Percentiles rank a stretch among this genome's conserved stretches.
These are phyloP conservation scores for Camellia lanceoleosa DNA, from an alignment of 148 eudicot species.

Conservation along the genomic window DNA sequence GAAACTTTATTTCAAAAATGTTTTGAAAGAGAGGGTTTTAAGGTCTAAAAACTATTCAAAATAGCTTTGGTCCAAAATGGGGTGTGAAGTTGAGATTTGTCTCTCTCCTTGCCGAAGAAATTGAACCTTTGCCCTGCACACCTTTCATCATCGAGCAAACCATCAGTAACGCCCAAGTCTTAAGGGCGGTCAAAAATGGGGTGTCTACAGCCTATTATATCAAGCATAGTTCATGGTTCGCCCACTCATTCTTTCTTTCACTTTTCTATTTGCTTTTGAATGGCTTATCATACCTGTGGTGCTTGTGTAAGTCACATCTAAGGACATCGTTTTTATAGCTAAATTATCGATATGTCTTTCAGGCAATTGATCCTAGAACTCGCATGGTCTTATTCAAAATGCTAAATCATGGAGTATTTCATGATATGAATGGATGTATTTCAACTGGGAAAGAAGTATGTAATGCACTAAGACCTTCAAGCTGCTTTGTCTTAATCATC, in stretches of 20 bases:
- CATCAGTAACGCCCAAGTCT: no score
- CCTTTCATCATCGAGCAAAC: no score
- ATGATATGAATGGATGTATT: slow-evolving; percentile 89
- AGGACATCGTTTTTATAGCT: neutral
- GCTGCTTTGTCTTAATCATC: neutral
- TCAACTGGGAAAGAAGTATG: slow-evolving; percentile 97
- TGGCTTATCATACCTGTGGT: neutral
- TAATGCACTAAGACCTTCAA: neutral
- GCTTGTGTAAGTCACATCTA: neutral
- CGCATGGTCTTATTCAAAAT: slow-evolving; percentile 94
- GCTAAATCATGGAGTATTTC: slow-evolving; percentile 82
- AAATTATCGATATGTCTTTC: neutral
- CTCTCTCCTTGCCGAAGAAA: no score
- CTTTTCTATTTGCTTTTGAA: neutral
- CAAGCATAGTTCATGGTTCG: no score
- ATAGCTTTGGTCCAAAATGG: no score
- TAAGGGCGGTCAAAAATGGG: no score
- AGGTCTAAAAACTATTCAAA: no score
- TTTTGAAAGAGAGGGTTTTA: no score
- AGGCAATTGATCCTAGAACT: slow-evolving; percentile 34
- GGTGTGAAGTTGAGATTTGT: no score
- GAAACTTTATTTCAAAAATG: no score
- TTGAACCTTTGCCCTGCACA: no score
- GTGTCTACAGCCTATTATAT: neutral
- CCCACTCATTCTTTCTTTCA: neutral